phyloP scores from a whole-genome alignment of 768 basidiomycete species.

The Boletus rubroflammeus region DNA sequence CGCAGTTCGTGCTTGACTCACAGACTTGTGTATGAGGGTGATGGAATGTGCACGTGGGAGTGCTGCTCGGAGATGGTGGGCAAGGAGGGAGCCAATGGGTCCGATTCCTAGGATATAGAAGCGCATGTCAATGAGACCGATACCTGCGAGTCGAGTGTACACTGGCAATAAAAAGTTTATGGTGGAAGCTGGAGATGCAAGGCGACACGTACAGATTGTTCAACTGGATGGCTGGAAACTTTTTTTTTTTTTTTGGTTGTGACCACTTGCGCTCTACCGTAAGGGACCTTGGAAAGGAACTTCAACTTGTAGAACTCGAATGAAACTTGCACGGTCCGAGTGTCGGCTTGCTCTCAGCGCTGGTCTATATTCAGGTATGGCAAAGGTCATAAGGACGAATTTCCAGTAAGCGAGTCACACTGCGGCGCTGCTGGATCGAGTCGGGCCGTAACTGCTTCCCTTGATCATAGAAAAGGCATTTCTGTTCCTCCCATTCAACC shows the following conservation, averaged over 20 bases:
- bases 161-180: background rate
- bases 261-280: background rate
- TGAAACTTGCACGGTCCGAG: background rate
- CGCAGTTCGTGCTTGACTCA: conserved; percentile 36
- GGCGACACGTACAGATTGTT: background rate
- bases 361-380: conserved; percentile 25
- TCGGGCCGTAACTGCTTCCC: conserved; percentile 10
- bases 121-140: conserved; percentile 39
- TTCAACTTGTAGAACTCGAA: background rate
- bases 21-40: conserved; percentile 64
- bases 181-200: background rate
- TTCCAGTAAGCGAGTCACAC: background rate
- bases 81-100: conserved; percentile 76
- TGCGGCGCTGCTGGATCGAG: background rate
- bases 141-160: background rate
- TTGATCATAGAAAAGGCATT: conserved; percentile 6
- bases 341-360: background rate
- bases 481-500: conserved; percentile 1
- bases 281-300: background rate
- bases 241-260: background rate
- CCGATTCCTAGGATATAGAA: conserved; percentile 79
- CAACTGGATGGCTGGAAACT: background rate
- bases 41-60: conserved; percentile 52
- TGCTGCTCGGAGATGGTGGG: conserved; percentile 69
- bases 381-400: conserved; percentile 7